Evolutionary conservation across 2,329 filamentous ascomycete genomes (phyloP).

Genomic region (Trichoderma sp.): DNA sequence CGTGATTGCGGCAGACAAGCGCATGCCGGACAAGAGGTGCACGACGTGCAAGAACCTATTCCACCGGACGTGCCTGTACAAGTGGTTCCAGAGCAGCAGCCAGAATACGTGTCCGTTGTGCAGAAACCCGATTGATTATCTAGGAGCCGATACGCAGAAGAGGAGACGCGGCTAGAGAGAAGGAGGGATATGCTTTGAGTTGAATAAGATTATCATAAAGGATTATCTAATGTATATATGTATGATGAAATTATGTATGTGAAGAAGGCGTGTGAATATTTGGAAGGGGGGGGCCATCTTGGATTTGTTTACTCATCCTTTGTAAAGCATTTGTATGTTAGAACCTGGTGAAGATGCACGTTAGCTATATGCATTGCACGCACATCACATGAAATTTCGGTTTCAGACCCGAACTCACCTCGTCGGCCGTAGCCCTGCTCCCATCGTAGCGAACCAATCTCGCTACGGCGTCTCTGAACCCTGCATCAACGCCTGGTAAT

Average conservation of each 20-base stretch:
- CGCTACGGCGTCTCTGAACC: conserved; percentile 63
- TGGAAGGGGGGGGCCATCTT: background rate
- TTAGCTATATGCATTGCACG: background rate
- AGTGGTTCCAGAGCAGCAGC: conserved; percentile 95
- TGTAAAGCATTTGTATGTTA: conserved; percentile 23
- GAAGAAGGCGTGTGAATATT: background rate
- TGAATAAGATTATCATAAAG: background rate
- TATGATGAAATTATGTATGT: background rate
- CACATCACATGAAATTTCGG: background rate
- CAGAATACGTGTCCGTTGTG: conserved; percentile 90
- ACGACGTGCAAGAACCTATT: conserved; percentile 92
- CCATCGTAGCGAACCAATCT: conserved; percentile 71
- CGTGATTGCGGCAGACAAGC: conserved; percentile 84
- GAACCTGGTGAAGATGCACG: conserved; percentile 21
- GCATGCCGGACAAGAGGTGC: conserved; percentile 88
- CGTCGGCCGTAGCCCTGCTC: conserved; percentile 61
- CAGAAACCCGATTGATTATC: conserved; percentile 75
- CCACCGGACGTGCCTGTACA: conserved; percentile 84
- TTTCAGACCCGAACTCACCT: conserved; percentile 30
- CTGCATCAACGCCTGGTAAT: conserved; percentile 56
- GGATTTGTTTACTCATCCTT: background rate
- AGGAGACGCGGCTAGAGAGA: conserved; percentile 31
- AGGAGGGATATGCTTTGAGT: background rate
- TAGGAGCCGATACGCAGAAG: conserved; percentile 41
- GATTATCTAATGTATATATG: conserved; percentile 6